These are phyloP conservation scores for Brassica incana DNA, from an alignment of 345 rosid species.

Conservation along the genomic window DNA sequence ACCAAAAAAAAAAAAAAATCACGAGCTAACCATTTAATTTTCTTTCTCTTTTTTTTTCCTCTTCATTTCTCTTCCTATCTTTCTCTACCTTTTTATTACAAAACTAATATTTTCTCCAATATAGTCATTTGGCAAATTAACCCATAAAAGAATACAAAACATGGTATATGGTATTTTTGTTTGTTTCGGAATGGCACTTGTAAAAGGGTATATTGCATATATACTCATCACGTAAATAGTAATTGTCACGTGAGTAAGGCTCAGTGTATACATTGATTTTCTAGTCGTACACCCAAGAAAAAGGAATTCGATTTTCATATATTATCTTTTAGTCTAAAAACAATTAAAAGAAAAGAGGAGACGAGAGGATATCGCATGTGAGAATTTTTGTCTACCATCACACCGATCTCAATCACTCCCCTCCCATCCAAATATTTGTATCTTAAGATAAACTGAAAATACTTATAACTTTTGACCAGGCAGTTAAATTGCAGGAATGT, in stretches of 20 bases:
- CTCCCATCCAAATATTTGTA: background rate
- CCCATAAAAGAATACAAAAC: background rate
- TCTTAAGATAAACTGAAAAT: no score
- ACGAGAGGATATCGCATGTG: conserved; percentile 15
- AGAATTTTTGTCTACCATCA: conserved; percentile 27
- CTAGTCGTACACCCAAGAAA: conserved; percentile 24
- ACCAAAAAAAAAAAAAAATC: no score
- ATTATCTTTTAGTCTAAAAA: background rate
- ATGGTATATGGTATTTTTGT: background rate
- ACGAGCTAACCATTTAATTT: no score
- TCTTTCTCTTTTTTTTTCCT: no score
- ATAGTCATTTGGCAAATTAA: no score
- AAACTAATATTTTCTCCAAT: no score
- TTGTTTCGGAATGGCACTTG: background rate
- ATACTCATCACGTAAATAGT: conserved; percentile 19
- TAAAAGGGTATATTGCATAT: background rate
- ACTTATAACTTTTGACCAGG: background rate
- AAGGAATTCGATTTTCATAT: background rate
- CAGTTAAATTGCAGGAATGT: conserved; percentile 12
- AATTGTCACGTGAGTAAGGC: conserved; percentile 34
- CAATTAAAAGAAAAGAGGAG: background rate
- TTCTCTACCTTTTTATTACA: no score
- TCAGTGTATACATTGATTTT: conserved; percentile 19
- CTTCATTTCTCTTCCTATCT: no score
- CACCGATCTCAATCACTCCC: background rate